Conservation (phyloP, 129 eudicot genomes). For the Heracleum sosnowskyi region DNA sequence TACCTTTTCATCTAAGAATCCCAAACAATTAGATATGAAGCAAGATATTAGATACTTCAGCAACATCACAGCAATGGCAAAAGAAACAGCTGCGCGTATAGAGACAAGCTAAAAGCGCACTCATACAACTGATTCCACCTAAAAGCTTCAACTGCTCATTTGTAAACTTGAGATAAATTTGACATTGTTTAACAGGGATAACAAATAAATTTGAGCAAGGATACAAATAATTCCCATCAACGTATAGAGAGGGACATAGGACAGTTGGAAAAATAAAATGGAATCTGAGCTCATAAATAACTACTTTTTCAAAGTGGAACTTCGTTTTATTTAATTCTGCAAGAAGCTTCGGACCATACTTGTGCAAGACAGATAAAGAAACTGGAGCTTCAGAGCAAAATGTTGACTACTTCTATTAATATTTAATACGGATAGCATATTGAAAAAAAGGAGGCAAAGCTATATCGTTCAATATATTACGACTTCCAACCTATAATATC, state of each 20-base stretch:
- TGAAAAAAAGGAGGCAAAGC: neutral
- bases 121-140: neutral
- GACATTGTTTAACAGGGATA: neutral
- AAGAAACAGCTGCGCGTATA: neutral
- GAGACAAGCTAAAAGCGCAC: neutral
- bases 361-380: neutral
- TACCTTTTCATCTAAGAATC: constrained; percentile 63
- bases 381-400: too few relatives aligned
- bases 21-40: neutral
- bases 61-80: neutral
- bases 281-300: neutral
- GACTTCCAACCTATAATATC: neutral
- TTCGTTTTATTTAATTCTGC: neutral
- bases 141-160: neutral
- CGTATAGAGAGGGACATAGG: neutral
- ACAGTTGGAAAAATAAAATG: neutral
- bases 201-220: neutral
- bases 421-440: neutral
- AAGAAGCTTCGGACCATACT: neutral
- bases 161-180: neutral
- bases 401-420: too few relatives aligned
- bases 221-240: neutral
- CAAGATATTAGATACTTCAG: neutral
- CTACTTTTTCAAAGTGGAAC: neutral
- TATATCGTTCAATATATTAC: neutral